Evolutionary conservation across 2,329 filamentous ascomycete species (phyloP).

Genomic region (Akanthomyces uredinophilus): DNA sequence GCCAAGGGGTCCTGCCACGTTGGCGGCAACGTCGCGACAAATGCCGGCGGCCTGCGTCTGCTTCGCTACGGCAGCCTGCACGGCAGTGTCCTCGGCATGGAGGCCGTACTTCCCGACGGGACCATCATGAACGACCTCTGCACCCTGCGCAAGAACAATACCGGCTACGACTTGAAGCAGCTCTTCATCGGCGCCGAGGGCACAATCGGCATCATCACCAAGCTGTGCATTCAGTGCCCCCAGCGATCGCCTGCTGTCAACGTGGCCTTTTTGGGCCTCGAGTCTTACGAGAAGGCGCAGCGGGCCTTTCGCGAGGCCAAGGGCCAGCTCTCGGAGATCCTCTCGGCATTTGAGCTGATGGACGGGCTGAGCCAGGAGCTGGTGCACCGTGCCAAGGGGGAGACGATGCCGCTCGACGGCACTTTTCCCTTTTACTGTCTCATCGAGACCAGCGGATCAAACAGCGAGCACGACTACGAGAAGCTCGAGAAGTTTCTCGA

Average conservation of each 20-base stretch:
- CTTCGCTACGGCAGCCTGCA: constrained; percentile 92
- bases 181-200: constrained; percentile 94
- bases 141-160: constrained; percentile 95
- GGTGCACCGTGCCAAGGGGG: constrained; percentile 67
- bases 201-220: constrained; percentile 91
- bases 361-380: constrained; percentile 76
- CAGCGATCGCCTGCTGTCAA: constrained; percentile 84
- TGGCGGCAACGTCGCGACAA: constrained; percentile 92
- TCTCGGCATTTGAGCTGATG: constrained; percentile 98
- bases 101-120: constrained; percentile 89
- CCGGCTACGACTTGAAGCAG: constrained; percentile 95
- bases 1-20: constrained; percentile 97
- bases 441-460: constrained; percentile 93
- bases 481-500: constrained; percentile 91
- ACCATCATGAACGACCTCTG: constrained; percentile 86
- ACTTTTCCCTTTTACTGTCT: constrained; percentile 93
- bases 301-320: constrained; percentile 85
- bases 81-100: constrained; percentile 84
- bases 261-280: constrained; percentile 87
- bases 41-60: constrained; percentile 85
- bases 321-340: constrained; percentile 83
- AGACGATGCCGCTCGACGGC: constrained; percentile 73
- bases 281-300: constrained; percentile 86
- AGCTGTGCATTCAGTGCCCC: constrained; percentile 81
- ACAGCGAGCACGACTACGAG: constrained; percentile 84